These are phyloP conservation scores for Zancudomyces culisetae DNA, from an alignment of 371 early-diverging fungal species.

Conservation along the genomic window DNA sequence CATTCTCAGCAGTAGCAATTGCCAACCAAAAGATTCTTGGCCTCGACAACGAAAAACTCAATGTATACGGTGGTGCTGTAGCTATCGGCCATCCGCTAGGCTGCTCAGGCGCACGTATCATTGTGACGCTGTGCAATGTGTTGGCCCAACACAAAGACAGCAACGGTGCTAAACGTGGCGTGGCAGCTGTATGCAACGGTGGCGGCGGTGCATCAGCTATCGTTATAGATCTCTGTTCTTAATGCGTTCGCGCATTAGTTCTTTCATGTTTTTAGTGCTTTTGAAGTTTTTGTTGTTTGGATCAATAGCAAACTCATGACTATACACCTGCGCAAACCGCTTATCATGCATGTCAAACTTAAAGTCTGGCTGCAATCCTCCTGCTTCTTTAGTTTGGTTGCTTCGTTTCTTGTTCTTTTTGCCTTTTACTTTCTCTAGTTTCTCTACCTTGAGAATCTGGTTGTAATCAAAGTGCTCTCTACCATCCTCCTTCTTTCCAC, in stretches of 20 bases:
- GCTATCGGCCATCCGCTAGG: slow-evolving; percentile 96
- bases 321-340: slow-evolving; percentile 63
- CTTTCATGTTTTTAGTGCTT: slow-evolving; percentile 77
- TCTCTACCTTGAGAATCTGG: slow-evolving; percentile 71
- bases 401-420: slow-evolving; percentile 26
- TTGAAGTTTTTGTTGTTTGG: slow-evolving; percentile 85
- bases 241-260: slow-evolving; percentile 49
- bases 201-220: slow-evolving; percentile 87
- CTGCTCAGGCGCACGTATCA: slow-evolving; percentile 85
- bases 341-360: slow-evolving; percentile 65
- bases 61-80: slow-evolving; percentile 91
- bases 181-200: slow-evolving; percentile 89
- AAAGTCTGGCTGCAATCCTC: slow-evolving; percentile 54
- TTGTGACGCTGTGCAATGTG: slow-evolving; percentile 62
- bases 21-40: slow-evolving; percentile 71
- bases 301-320: slow-evolving; percentile 83
- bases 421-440: slow-evolving; percentile 33
- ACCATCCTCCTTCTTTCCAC: slow-evolving; percentile 25
- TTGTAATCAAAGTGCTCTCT: slow-evolving; percentile 61
- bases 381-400: slow-evolving; percentile 15
- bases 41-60: slow-evolving; percentile 56
- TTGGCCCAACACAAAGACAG: too few species aligned
- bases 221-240: slow-evolving; percentile 75
- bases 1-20: slow-evolving; percentile 86
- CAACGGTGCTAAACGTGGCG: slow-evolving; percentile 62